phyloP scores from a whole-genome alignment of 208 protist species.

The Wallacemonas collosoma region DNA sequence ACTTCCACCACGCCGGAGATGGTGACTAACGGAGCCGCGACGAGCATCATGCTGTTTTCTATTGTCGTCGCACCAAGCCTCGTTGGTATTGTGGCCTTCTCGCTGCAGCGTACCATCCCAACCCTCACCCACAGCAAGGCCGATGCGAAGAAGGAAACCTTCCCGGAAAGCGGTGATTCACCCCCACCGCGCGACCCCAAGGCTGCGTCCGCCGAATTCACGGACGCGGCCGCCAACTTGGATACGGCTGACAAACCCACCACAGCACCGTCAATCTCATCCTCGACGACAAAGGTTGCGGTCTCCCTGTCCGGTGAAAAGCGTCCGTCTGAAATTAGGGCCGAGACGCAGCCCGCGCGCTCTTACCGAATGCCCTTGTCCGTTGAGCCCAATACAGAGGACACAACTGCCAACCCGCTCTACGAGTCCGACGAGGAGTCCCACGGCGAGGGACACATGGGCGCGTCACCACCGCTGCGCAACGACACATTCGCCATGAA shows the following conservation, averaged over 20 bases:
- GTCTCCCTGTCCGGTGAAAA: background rate
- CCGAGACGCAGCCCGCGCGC: conserved; percentile 11
- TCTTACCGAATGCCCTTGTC: conserved; percentile 21
- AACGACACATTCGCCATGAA: conserved; percentile 48
- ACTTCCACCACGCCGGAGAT: conserved; percentile 8
- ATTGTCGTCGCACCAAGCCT: conserved; percentile 54
- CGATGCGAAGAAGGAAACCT: conserved; percentile 26
- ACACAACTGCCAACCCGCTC: conserved; percentile 53
- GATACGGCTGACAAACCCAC: background rate
- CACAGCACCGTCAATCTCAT: background rate
- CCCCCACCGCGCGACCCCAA: conserved; percentile 59
- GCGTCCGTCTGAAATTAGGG: conserved; percentile 9
- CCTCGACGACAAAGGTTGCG: conserved; percentile 1
- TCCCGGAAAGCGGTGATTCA: conserved; percentile 40
- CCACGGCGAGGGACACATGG: conserved; percentile 32
- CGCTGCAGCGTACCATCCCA: conserved; percentile 63
- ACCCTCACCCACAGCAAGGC: conserved; percentile 36
- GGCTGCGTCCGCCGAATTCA: conserved; percentile 15
- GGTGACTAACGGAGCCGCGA: conserved; percentile 15
- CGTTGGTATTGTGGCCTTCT: conserved; percentile 74
- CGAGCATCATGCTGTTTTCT: conserved; percentile 58
- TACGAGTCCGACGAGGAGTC: conserved; percentile 58
- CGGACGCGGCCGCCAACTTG: background rate
- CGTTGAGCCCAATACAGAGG: conserved; percentile 36
- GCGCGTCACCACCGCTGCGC: conserved; percentile 48